Evolutionary conservation across 306 rosid species (phyloP), one percentile per base, ranked within the genome.

Genomic region (Cicer cuneatum): DNA sequence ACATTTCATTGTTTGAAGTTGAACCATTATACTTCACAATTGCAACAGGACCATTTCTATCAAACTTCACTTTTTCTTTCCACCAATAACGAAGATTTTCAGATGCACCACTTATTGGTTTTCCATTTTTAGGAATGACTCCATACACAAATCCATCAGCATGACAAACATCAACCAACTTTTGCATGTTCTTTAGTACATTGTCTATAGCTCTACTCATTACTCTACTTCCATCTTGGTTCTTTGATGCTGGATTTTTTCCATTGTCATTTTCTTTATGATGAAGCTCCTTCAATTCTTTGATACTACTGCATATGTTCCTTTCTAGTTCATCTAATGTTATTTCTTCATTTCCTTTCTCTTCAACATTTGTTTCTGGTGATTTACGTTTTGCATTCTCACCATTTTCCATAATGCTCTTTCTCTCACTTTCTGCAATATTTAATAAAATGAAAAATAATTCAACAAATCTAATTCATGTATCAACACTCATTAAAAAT

Each of bases 61-160:
- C 90, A 57, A 90, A 90, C 51, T 84, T 73, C 1, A 90, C 92
- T 29, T 76, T 87, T 33, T 90, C 92, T 68, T 90, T 86, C 90
- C 92, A 87, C 96, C 92, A 90, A 0, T 57, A 83, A 7, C 84
- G 84, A 38, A 87, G 89, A 73, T 85, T 90, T 35, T 90, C 87
- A 1, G 92, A 90, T 3, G 90, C 86, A 0, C 84, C 92, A 10
- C 76, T 80, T 0, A 86, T 83, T 9, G 96, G 96, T 48, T 87
- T 86, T 29, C 96, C 96, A 6, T 87, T 84, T 14, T 86, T 89
- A 14, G 87, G 87, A 39, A 90, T 76, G 14, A 90, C 80, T 29
- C 89, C 95, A 65, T 84, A 90, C 1, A 90, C 95, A 71, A 87
- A 90, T 4, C 96, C 92, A 51, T 87, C 89, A 49, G 87, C 92